These are phyloP conservation scores for Saccharata proteae DNA, from an alignment of 2,329 filamentous ascomycete genomes.

Conservation along the genomic window DNA sequence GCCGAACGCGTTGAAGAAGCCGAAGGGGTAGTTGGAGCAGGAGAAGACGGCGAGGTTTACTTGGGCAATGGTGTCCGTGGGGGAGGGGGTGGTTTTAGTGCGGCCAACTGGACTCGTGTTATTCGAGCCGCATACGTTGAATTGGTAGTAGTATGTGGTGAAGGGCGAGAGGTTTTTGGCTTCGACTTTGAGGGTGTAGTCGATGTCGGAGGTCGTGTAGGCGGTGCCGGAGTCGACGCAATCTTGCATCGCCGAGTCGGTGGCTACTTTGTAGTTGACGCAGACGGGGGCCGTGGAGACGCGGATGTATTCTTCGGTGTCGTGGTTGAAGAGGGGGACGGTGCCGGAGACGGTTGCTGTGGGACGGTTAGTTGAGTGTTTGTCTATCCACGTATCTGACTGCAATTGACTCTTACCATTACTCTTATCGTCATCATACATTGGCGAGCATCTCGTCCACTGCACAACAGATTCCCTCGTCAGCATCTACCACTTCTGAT, in stretches of 20 bases:
- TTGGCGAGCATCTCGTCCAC: slow-evolving; percentile 29
- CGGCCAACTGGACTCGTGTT: slow-evolving; percentile 49
- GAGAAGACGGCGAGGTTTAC: slow-evolving; percentile 58
- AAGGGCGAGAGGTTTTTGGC: slow-evolving; percentile 48
- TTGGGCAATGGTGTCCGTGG: slow-evolving; percentile 41
- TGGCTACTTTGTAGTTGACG: slow-evolving; percentile 48
- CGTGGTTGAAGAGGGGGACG: slow-evolving; percentile 34
- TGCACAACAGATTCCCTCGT: too few species aligned
- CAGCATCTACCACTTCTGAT: too few species aligned
- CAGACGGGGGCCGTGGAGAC: slow-evolving; percentile 51
- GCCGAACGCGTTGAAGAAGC: slow-evolving; percentile 39
- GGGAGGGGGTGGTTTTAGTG: slow-evolving; percentile 53
- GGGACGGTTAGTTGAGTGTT: too few species aligned
- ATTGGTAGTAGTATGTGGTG: slow-evolving; percentile 57
- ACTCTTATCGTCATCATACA: slow-evolving; percentile 18
- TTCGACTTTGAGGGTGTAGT: slow-evolving; percentile 63
- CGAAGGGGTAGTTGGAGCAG: slow-evolving; percentile 52
- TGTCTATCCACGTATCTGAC: too few species aligned
- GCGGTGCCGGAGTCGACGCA: slow-evolving; percentile 45
- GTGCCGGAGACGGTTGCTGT: slow-evolving; percentile 38
- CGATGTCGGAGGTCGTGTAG: slow-evolving; percentile 59
- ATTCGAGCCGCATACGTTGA: slow-evolving; percentile 50
- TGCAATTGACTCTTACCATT: slow-evolving; percentile 16
- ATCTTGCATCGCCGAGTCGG: slow-evolving; percentile 31
- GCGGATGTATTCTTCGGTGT: slow-evolving; percentile 33